Percentiles rank a stretch among this genome's conserved stretches.
Evolutionary conservation across 73 alveolate species (phyloP).

Genomic region (Tetrahymena thermophila): DNA sequence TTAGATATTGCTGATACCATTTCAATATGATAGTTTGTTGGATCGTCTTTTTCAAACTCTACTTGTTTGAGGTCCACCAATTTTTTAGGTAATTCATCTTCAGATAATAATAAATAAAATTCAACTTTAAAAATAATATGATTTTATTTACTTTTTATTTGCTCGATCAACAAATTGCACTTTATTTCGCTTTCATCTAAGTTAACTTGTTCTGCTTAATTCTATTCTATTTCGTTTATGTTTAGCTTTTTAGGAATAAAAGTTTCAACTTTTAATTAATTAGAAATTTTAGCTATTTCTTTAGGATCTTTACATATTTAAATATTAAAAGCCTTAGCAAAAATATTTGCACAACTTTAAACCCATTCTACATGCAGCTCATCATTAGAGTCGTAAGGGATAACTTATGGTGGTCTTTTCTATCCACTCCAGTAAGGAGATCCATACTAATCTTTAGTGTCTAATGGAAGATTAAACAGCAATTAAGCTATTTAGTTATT

Average conservation of each 20-base stretch:
- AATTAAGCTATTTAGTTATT: conserved; percentile 82
- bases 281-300: neutral
- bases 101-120: neutral
- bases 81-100: conserved; percentile 43
- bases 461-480: conserved; percentile 84
- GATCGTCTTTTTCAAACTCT: conserved; percentile 86
- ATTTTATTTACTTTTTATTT: neutral
- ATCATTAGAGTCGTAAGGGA: conserved; percentile 56
- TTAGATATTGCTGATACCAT: conserved; percentile 79
- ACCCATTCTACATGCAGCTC: conserved; percentile 64
- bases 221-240: neutral
- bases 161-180: neutral
- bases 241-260: neutral
- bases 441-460: conserved; percentile 74
- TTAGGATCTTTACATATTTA: conserved; percentile 1
- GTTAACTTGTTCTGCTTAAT: neutral
- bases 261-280: neutral
- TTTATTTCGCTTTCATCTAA: neutral
- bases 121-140: neutral
- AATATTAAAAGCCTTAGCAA: conserved; percentile 69
- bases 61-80: conserved; percentile 60
- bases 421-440: conserved; percentile 32
- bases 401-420: neutral
- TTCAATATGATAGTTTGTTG: conserved; percentile 76
- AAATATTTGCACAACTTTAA: conserved; percentile 63